Base-by-base conservation (phyloP, 148 eudicot species). In the Camellia sinensis region DNA sequence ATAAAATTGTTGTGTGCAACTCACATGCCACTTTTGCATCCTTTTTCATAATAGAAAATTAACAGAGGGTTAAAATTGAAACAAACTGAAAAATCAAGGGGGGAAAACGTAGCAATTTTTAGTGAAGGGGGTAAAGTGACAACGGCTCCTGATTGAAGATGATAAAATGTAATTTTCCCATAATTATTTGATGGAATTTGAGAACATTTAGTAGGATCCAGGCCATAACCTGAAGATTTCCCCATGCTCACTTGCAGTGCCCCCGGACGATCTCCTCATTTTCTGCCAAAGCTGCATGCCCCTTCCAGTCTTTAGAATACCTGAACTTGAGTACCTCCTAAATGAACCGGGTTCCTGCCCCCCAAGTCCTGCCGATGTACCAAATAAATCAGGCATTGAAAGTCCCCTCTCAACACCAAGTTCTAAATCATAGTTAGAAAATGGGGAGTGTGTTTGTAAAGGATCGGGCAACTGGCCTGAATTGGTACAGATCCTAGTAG, bases 181-280 rank as follows among this genome's bases (percentile, higher is more conserved):
- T 29, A 29, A 29, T 29, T 29, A 29, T 29, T 1, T 48, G 52
- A 48, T 4, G 52, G 91, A 84, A 18, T 4, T 48, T 48, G 6
- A 21, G 56, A 22, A 63, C 53, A 71, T 41, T 88, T 82, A 89
- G 62, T 84, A 93, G 50, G 94, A 90, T 70, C 90, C 87, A 56
- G 87, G 83, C 94, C 91, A 85, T 70, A 90, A 86, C 70, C 83
- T 87, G 70, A 83, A 82, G 71, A 81, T 50, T 29, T 76, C 75
- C n/a, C 92, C 89, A 52, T 91, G 93, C 83, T 95, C 97, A 13
- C 98, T 91, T 64, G 82, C 83, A 57, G 87, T 88, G 40, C 91
- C 98, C 7, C 88, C 77, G 17, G 93, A 86, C 46, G 71, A 80
- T 67, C 87, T 84, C 73, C 90, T 87, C 76, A 87, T 70, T 75